phyloP scores from a whole-genome alignment of 2,329 filamentous ascomycete genomes.

The Aspergillus melleus region DNA sequence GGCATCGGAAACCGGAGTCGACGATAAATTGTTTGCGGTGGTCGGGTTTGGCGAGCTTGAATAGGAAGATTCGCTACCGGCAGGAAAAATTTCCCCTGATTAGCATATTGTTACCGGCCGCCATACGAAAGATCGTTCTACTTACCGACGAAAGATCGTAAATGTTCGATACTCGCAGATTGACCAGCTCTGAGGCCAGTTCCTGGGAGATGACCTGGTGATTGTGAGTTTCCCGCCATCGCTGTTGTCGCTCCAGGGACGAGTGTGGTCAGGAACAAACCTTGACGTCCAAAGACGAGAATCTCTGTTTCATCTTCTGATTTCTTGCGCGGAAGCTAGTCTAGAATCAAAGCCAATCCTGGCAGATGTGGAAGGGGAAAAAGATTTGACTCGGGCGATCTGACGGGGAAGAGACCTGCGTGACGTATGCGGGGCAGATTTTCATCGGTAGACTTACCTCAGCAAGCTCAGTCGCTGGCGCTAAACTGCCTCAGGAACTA shows the following conservation, averaged over 20 bases:
- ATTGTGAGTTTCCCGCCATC: slow-evolving; percentile 1
- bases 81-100: neutral
- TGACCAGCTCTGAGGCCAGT: slow-evolving; percentile 73
- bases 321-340: neutral
- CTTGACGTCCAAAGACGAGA: slow-evolving; percentile 60
- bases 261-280: slow-evolving; percentile 30
- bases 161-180: slow-evolving; percentile 84
- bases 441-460: neutral
- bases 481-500: too few relatives aligned
- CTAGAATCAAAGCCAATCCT: slow-evolving; percentile 2
- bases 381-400: slow-evolving; percentile 10
- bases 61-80: slow-evolving; percentile 75
- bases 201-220: slow-evolving; percentile 87
- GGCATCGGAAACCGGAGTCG: slow-evolving; percentile 93
- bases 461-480: too few relatives aligned
- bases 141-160: slow-evolving; percentile 85
- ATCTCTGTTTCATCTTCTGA: slow-evolving; percentile 57
- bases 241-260: neutral
- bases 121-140: slow-evolving; percentile 1
- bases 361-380: neutral
- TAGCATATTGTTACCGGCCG: too few relatives aligned
- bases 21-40: slow-evolving; percentile 86
- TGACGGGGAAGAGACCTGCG: slow-evolving; percentile 16
- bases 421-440: slow-evolving; percentile 42
- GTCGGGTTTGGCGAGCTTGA: slow-evolving; percentile 92